Base-by-base conservation (phyloP, 192 early-diverging fungal species). In the Phlyctochytrium bullatum region DNA sequence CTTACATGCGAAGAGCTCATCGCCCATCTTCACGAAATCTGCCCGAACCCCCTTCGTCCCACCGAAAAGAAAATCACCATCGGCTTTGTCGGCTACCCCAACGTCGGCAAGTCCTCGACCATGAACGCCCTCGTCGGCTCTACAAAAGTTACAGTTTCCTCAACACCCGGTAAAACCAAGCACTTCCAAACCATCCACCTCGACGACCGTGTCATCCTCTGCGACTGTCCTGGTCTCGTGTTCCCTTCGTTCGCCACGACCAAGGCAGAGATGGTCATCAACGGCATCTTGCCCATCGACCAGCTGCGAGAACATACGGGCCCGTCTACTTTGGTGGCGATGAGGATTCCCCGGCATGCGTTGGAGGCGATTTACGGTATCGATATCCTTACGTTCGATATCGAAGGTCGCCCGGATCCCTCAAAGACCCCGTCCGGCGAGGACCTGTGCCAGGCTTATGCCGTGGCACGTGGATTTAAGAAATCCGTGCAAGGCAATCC, bases 111-210 rank as follows among this genome's bases (percentile, higher is more conserved):
- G 79, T 95, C 93, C 29, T 96, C 93, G 53, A 99, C 96, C 27
- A 91, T 99, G 75, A 99, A 99, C 81, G 93, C 96, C 16, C 81
- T 99, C 32, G 86, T 96, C 57, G 96, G 96, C 14, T 85, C 94
- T 34, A 96, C 96, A 69, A 81, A 87, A 52, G 97, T 99, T 30
- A 92, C 96, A 3, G 95, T 99, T 20, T 91, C 92, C 12, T 84
- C 97, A 31, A 99, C 96, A 24, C 97, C 97, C 24, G 97, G 97
- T 67, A 99, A 98, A 71, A 99, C 97, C 62, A 98, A 98, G 83
- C 97, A 99, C 76, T 99, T 99, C 82, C 97, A 99, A 81, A 98
- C 97, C 33, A 93, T 99, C 66, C 91, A 94, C 54, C 82, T 99
- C 69, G 91, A 92, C 1, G 83, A 88, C 59, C 73, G 79, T 31